A percentile compares a stretch with the other conserved stretches of the same genome.
Conservation (phyloP, 2,329 filamentous ascomycete species). For the Sclerotinia sclerotiorum region DNA sequence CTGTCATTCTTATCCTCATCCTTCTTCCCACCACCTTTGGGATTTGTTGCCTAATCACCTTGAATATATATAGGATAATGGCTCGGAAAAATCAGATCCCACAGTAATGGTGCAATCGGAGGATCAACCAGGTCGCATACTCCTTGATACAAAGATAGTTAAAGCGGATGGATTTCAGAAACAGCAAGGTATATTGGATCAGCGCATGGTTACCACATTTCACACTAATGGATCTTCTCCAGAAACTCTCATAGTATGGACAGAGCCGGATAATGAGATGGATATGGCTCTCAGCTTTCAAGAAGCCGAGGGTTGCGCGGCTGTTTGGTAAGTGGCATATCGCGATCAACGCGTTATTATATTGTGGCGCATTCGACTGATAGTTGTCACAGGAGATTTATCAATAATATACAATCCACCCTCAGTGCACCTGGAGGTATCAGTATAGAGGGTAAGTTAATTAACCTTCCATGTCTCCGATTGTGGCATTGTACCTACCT, state of each 20-base stretch:
- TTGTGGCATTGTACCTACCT: neutral
- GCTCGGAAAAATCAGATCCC: conserved; percentile 71
- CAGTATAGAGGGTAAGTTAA: conserved; percentile 28
- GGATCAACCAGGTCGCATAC: conserved; percentile 77
- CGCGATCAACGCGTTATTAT: neutral
- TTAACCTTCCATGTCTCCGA: neutral
- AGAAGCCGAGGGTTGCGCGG: conserved; percentile 88
- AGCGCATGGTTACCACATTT: conserved; percentile 32
- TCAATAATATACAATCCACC: conserved; percentile 76
- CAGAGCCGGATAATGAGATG: conserved; percentile 75
- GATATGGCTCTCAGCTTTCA: conserved; percentile 99
- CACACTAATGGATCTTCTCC: conserved; percentile 33
- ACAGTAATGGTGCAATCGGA: conserved; percentile 91
- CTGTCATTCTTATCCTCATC: neutral
- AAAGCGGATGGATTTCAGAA: conserved; percentile 98
- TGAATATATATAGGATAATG: conserved; percentile 49
- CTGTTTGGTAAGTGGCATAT: conserved; percentile 72
- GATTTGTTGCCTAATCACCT: conserved; percentile 36
- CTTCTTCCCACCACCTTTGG: conserved; percentile 13
- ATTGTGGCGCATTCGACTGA: conserved; percentile 19
- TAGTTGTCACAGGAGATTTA: conserved; percentile 71
- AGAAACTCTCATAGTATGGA: conserved; percentile 99
- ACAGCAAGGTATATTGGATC: conserved; percentile 72
- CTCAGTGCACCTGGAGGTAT: conserved; percentile 67
- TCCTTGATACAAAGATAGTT: conserved; percentile 85